Base-by-base conservation (phyloP, 768 basidiomycete genomes). In the Suillus subalutaceus region DNA sequence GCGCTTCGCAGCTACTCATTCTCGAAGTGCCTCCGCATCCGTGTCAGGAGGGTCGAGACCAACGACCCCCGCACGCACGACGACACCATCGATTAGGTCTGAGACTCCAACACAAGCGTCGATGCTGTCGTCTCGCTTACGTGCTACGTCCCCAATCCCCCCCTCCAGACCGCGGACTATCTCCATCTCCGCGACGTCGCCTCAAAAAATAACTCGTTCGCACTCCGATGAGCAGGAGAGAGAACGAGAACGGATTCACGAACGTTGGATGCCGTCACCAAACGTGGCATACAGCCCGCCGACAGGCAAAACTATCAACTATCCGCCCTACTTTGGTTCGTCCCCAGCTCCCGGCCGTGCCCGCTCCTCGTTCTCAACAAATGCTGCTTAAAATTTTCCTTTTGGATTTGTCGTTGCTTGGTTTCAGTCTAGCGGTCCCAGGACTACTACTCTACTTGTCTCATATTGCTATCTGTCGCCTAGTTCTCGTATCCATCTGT, bases 141-240 rank as follows among this genome's bases (percentile, higher is more conserved):
- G 75, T 1, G 62, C 75, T 5, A 77, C 71, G 23, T 77, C 76
- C 43, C 76, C 76, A 2, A 69, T 77, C 63, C 66, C 72, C 66
- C 79, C 81, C 12, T 78, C 82, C 44, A 84, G 83, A 72, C 77
- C 83, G 18, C 86, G 87, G 56, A 77, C 80, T 66, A 79, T 86
- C 72, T 85, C 87, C 26, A 78, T 79, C 62, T 71, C 79, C 41
- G 69, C 74, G 52, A 79, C 85, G 18, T 84, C 85, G 32, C 85
- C 88, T 62, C 83, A 84, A 57, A 87, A 86, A 81, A 84, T 88
- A 77, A 74, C 71, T 60, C 85, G 89, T 63, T 85, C 88, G 41
- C 82, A 86, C 67, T 88, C 88, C 63, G 90, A 91, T 72, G 89
- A 90, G 79, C 90, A 88, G 68, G 79, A 79, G 65, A 77, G 76